phyloP scores from a whole-genome alignment of 129 eudicot species.

The Flaveria ramosissima region DNA sequence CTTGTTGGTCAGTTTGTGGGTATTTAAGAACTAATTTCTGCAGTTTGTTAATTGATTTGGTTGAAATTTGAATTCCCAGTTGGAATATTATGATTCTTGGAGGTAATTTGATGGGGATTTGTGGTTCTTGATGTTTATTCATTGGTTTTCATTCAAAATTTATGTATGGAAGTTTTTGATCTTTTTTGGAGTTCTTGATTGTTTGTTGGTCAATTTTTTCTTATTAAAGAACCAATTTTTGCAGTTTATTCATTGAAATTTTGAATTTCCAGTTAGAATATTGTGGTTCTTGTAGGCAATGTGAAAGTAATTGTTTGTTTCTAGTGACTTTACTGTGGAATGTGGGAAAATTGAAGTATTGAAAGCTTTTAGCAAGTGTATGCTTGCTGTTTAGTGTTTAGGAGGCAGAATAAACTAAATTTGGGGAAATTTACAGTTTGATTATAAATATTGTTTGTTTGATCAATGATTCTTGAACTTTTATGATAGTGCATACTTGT shows the following conservation, averaged over 20 bases:
- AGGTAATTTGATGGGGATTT: not conserved
- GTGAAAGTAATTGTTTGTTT: not conserved
- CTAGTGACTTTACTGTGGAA: not conserved
- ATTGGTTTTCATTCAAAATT: too few species aligned
- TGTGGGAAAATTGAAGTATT: not conserved
- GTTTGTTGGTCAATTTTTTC: too few species aligned
- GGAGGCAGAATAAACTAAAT: not conserved
- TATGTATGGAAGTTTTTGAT: too few species aligned
- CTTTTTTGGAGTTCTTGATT: too few species aligned
- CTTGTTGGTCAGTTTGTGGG: too few species aligned
- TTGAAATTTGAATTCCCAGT: too few species aligned
- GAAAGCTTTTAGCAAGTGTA: not conserved
- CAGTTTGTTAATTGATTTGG: too few species aligned
- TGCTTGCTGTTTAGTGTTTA: not conserved
- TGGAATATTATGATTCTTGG: not conserved
- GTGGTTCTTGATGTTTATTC: too few species aligned
- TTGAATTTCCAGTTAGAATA: too few species aligned
- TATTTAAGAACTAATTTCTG: too few species aligned
- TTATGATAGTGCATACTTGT: not conserved
- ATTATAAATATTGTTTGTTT: not conserved
- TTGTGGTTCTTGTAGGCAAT: not conserved
- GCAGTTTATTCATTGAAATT: too few species aligned
- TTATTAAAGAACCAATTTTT: too few species aligned
- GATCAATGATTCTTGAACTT: not conserved
- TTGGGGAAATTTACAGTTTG: not conserved